Percentiles rank a stretch among this genome's conserved stretches.
Evolutionary conservation across 2,329 filamentous ascomycete species (phyloP).

Genomic region (Pestalotiopsis sp.): DNA sequence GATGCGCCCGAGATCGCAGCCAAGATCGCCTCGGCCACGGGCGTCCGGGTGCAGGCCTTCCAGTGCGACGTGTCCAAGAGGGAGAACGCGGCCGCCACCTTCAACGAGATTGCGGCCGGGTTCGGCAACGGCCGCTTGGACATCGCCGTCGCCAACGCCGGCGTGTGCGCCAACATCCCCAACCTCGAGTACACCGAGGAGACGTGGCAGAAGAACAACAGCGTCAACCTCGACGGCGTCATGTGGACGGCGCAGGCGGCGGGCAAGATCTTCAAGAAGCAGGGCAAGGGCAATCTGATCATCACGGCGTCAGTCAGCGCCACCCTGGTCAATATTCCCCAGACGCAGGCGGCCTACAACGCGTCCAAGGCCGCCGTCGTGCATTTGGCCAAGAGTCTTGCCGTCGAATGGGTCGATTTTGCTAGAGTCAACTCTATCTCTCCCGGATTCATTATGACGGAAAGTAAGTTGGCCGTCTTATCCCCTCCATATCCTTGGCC

Average conservation of each 20-base stretch:
- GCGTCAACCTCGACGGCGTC: constrained; percentile 78
- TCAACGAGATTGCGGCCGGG: constrained; percentile 42
- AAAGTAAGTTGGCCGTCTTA: constrained; percentile 41
- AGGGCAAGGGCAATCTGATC: constrained; percentile 84
- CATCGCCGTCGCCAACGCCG: constrained; percentile 76
- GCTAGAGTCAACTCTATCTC: constrained; percentile 87
- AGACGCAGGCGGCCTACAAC: constrained; percentile 39
- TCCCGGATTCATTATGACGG: constrained; percentile 88
- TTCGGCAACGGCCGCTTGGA: constrained; percentile 81
- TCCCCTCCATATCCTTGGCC: background rate
- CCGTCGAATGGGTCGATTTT: constrained; percentile 82
- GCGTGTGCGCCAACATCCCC: constrained; percentile 79
- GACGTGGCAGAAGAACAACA: constrained; percentile 63
- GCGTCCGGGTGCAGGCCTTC: background rate
- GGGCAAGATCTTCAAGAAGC: constrained; percentile 76
- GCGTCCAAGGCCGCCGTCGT: background rate
- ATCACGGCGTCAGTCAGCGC: constrained; percentile 87
- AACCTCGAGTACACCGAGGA: constrained; percentile 47
- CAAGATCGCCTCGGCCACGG: constrained; percentile 8
- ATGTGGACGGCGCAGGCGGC: constrained; percentile 77
- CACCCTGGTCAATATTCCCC: constrained; percentile 77
- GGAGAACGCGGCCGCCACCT: background rate
- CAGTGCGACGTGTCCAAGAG: background rate
- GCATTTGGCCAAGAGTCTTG: constrained; percentile 83
- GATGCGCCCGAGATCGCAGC: background rate